Evolutionary conservation across 2,329 filamentous ascomycete genomes (phyloP), one percentile per base, ranked within the genome.

Genomic region (Rutstroemia sp.): DNA sequence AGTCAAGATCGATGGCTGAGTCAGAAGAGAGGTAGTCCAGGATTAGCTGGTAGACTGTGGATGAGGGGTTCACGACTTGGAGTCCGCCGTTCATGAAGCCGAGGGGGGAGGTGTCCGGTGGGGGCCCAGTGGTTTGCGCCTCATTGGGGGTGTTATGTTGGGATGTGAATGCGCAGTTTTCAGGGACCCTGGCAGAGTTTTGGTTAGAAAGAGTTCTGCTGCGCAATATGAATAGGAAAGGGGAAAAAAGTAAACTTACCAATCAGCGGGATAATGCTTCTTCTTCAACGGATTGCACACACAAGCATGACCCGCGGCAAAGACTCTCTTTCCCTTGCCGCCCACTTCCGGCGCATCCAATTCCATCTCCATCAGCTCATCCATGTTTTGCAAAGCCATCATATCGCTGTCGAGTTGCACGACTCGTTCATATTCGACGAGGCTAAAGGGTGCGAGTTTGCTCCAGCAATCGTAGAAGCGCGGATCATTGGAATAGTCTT

Each of bases 381-480:
- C 91, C 88, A 96, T 95, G 72, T 95, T 95, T 65, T 78, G 78
- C 62, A 86, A 72, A 7, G 89, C 83, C 51, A 95, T 74, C 90
- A 95, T 95, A 73, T 96, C 91, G 67, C 86, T 87, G 73, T 96
- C 91, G 54, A 96, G 78, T 73, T 90, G 87, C 38, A 95, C 87
- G 36, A 95, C 82, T 42, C 90, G 81, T 25, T 85, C 78, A 73
- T 92, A 95, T 69, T 92, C 83, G 17, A 78, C 78, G 34, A 95
- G 76, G 21, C 81, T 84, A 70, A 95, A 96, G 5, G 87, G 83
- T 16, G 85, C 81, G 27, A 96, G 81, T 73, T 95, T 96, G 71
- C 80, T 88, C 89, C 90, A 96, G 77, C 87, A 91, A 72, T 95
- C 89, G 73, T 89, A 86, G 78, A 95, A 95, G 64, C 91, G 85